phyloP scores from a whole-genome alignment of 148 eudicot species.

The Heliamphora exappendiculata region DNA sequence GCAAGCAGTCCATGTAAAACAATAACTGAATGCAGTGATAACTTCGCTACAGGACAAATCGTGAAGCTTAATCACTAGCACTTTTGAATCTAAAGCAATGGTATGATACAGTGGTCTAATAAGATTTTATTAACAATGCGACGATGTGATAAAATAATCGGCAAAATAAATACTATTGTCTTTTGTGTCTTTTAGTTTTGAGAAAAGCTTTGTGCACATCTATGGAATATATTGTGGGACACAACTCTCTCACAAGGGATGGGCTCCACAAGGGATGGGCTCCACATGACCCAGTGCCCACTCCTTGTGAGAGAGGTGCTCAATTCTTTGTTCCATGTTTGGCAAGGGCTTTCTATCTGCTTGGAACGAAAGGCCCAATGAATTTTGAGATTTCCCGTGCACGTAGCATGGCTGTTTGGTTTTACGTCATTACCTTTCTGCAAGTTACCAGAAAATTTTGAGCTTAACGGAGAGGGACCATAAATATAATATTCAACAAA shows the following conservation, averaged over 20 bases:
- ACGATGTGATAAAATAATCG: not conserved
- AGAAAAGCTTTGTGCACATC: too few relatives aligned
- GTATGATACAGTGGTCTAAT: not conserved
- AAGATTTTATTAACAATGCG: not conserved
- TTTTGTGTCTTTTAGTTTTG: not conserved
- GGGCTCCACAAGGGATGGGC: too few relatives aligned
- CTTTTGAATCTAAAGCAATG: constrained; percentile 2
- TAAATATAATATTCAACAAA: not conserved
- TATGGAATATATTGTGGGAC: too few relatives aligned
- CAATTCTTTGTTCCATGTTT: too few relatives aligned
- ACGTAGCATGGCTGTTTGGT: too few relatives aligned
- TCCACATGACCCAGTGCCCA: too few relatives aligned
- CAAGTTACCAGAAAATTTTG: not conserved
- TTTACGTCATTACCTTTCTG: not conserved
- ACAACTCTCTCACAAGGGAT: too few relatives aligned
- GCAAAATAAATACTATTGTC: not conserved
- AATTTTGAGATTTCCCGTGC: too few relatives aligned
- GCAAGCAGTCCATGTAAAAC: not conserved
- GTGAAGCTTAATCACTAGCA: constrained; percentile 6
- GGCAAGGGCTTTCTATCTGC: too few relatives aligned
- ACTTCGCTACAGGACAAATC: not conserved
- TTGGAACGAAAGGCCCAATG: too few relatives aligned
- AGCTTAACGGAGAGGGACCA: not conserved
- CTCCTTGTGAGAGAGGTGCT: too few relatives aligned
- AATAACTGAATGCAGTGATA: not conserved